These are phyloP conservation scores for Phaeotremella skinneri DNA, from an alignment of 768 basidiomycete species.

Conservation along the genomic window DNA sequence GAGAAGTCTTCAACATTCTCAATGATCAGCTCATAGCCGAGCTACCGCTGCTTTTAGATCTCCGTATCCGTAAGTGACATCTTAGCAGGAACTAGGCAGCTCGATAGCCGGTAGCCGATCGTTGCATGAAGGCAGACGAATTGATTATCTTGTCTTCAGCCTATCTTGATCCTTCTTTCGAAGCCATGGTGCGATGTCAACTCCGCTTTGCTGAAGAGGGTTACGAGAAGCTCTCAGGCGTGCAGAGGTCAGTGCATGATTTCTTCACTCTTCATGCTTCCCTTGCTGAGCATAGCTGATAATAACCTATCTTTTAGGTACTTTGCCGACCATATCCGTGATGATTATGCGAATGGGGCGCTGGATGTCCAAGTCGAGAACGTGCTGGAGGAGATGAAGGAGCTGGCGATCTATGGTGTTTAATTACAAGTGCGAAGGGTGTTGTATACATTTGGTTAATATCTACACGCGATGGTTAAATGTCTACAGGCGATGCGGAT, in stretches of 20 bases:
- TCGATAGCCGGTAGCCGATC: not conserved
- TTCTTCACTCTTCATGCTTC: not conserved
- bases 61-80: constrained; percentile 66
- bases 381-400: constrained; percentile 94
- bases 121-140: too few species aligned
- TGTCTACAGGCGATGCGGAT: too few species aligned
- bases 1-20: constrained; percentile 87
- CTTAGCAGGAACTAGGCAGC: not conserved
- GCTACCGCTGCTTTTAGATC: constrained; percentile 85
- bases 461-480: too few species aligned
- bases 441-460: too few species aligned
- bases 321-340: constrained; percentile 82
- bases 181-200: constrained; percentile 94
- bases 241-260: constrained; percentile 65
- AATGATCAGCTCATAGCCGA: constrained; percentile 90
- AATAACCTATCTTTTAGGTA: constrained; percentile 58
- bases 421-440: too few species aligned
- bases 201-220: constrained; percentile 97
- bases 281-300: not conserved
- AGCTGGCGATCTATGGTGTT: constrained; percentile 82
- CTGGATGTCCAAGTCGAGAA: constrained; percentile 97
- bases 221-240: constrained; percentile 92
- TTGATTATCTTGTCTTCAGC: constrained; percentile 49
- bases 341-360: constrained; percentile 96
- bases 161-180: constrained; percentile 97